A percentile compares a stretch with the other conserved stretches of the same genome.
Conservation (phyloP, 2,329 filamentous ascomycete genomes). For the Cytospora schulzeri region DNA sequence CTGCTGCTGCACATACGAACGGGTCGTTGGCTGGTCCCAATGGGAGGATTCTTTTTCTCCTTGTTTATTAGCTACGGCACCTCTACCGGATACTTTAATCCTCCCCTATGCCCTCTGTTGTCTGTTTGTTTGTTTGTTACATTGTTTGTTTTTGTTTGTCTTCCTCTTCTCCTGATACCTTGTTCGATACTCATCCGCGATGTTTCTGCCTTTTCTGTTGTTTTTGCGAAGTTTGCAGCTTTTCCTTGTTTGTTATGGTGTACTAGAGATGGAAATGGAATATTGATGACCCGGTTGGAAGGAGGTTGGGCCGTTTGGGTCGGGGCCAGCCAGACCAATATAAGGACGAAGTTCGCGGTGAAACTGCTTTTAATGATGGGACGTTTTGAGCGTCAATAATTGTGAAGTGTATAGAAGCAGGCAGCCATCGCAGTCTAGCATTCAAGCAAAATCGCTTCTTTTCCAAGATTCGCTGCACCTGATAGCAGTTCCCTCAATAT, state of each 20-base stretch:
- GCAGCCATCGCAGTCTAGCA: conserved; percentile 17
- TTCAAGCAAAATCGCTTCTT: conserved; percentile 26
- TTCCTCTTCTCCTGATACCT: conserved; percentile 54
- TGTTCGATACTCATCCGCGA: conserved; percentile 56
- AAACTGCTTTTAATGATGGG: conserved; percentile 22
- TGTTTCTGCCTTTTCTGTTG: conserved; percentile 28
- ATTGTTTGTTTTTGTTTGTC: conserved; percentile 15
- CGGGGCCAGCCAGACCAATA: conserved; percentile 16
- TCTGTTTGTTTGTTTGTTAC: conserved; percentile 37
- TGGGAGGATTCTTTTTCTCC: conserved; percentile 44
- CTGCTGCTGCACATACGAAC: conserved; percentile 39
- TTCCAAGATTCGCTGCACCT: not conserved
- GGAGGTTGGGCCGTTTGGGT: not conserved
- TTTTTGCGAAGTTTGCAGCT: conserved; percentile 19
- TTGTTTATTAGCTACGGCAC: conserved; percentile 51
- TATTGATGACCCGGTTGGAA: not conserved
- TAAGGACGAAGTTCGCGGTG: conserved; percentile 17
- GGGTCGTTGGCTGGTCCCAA: conserved; percentile 56
- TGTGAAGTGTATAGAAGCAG: conserved; percentile 21
- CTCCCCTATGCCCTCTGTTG: conserved; percentile 36
- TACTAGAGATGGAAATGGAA: conserved; percentile 24
- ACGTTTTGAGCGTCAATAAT: conserved; percentile 5
- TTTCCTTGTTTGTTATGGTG: conserved; percentile 16
- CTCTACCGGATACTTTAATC: conserved; percentile 44
- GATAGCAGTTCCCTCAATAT: not conserved